Conservation (phyloP, 768 basidiomycete species). For the Inosperma sp. region DNA sequence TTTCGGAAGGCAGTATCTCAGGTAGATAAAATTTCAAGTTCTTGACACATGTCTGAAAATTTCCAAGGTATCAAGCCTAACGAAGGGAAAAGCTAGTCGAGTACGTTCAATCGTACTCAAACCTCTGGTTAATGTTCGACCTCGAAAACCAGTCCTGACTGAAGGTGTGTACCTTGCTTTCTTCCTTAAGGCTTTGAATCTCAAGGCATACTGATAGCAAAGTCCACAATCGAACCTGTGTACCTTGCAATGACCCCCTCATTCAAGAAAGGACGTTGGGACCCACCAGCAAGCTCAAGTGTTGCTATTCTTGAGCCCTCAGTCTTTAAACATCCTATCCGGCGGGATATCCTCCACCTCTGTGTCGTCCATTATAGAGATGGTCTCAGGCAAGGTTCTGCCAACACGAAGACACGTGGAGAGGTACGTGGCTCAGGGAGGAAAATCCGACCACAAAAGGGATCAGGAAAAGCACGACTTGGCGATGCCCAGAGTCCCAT, state of each 20-base stretch:
- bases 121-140: slow-evolving; percentile 22
- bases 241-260: slow-evolving; percentile 61
- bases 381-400: slow-evolving; percentile 86
- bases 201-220: slow-evolving; percentile 9
- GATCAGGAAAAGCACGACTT: slow-evolving; percentile 82
- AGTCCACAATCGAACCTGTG: slow-evolving; percentile 38
- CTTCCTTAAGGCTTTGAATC: neutral
- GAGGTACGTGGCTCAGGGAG: slow-evolving; percentile 86
- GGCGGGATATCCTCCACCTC: slow-evolving; percentile 88
- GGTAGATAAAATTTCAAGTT: slow-evolving; percentile 18
- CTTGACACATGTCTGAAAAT: neutral
- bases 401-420: slow-evolving; percentile 84
- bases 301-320: slow-evolving; percentile 66
- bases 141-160: slow-evolving; percentile 14
- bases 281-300: slow-evolving; percentile 36
- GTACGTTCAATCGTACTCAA: slow-evolving; percentile 12
- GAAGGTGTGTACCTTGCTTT: slow-evolving; percentile 16
- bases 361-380: slow-evolving; percentile 88
- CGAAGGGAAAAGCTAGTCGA: slow-evolving; percentile 13
- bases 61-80: slow-evolving; percentile 13
- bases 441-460: slow-evolving; percentile 92
- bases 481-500: slow-evolving; percentile 87
- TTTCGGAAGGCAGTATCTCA: slow-evolving; percentile 20
- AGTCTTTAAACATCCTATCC: slow-evolving; percentile 87
- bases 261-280: slow-evolving; percentile 41